Percentiles rank a stretch among this genome's conserved stretches.
These are phyloP conservation scores for Fusarium napiforme DNA, from an alignment of 2,329 filamentous ascomycete species.

Conservation along the genomic window DNA sequence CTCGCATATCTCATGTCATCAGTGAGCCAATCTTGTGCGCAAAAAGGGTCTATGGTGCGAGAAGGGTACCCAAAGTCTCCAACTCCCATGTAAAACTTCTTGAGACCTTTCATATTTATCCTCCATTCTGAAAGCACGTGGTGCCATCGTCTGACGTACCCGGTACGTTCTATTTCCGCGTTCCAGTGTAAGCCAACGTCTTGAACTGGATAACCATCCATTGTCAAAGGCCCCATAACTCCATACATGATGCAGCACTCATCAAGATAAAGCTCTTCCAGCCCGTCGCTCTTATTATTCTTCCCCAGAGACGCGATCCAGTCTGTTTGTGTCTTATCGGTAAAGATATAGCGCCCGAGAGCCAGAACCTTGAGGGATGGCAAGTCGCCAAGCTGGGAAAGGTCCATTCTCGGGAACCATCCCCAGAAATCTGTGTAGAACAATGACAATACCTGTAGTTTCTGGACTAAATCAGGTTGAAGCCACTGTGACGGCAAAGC, in stretches of 20 bases:
- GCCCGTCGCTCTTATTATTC: not conserved
- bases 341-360: slow-evolving; percentile 54
- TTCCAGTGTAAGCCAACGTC: too few species aligned
- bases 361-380: slow-evolving; percentile 52
- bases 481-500: slow-evolving; percentile 31
- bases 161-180: too few species aligned
- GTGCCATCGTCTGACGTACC: not conserved
- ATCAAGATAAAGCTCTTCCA: slow-evolving; percentile 55
- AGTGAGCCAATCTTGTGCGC: too few species aligned
- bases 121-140: too few species aligned
- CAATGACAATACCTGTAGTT: slow-evolving; percentile 50
- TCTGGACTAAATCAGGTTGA: slow-evolving; percentile 1
- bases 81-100: not conserved
- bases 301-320: slow-evolving; percentile 53
- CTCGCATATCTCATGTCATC: too few species aligned
- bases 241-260: slow-evolving; percentile 45
- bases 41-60: too few species aligned
- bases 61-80: not conserved
- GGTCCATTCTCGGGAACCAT: slow-evolving; percentile 50
- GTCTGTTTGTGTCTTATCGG: slow-evolving; percentile 55
- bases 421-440: slow-evolving; percentile 51
- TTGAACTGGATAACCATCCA: too few species aligned
- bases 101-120: not conserved
- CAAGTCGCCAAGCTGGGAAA: slow-evolving; percentile 42
- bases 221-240: too few species aligned